phyloP scores from a whole-genome alignment of 257 asterid genomes.

The Asclepias syriaca region DNA sequence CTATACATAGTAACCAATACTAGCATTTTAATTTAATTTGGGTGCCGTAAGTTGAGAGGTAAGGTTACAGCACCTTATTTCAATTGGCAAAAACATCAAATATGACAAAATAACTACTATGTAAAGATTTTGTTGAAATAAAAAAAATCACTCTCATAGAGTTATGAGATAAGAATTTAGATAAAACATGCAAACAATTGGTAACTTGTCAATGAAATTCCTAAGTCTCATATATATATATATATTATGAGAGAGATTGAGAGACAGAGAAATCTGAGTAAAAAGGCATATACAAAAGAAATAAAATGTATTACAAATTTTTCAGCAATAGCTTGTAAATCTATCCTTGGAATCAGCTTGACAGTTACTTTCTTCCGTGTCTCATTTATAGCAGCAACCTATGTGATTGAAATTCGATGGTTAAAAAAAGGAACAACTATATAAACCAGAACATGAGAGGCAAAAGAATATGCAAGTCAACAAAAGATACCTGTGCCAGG shows the following conservation, averaged over 20 bases:
- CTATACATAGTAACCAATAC: not conserved
- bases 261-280: not conserved
- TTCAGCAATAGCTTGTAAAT: conserved; percentile 84
- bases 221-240: not conserved
- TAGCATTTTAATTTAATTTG: not conserved
- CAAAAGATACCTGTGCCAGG: conserved; percentile 60
- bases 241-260: not conserved
- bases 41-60: not conserved
- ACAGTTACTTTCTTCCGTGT: conserved; percentile 66
- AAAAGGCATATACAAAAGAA: not conserved
- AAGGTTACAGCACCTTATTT: not conserved
- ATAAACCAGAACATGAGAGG: conserved; percentile 1
- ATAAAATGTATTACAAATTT: conserved; percentile 59
- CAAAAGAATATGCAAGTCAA: not conserved
- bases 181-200: not conserved
- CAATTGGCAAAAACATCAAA: not conserved
- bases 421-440: not conserved
- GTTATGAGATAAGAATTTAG: not conserved
- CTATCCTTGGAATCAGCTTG: conserved; percentile 87
- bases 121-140: not conserved
- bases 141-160: not conserved
- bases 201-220: not conserved
- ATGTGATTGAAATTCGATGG: not conserved
- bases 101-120: not conserved
- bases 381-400: conserved; percentile 74